Percentiles rank a stretch among this genome's conserved stretches.
Conservation (phyloP, 1,284 basidiomycete genomes). For the Chiua sp. region DNA sequence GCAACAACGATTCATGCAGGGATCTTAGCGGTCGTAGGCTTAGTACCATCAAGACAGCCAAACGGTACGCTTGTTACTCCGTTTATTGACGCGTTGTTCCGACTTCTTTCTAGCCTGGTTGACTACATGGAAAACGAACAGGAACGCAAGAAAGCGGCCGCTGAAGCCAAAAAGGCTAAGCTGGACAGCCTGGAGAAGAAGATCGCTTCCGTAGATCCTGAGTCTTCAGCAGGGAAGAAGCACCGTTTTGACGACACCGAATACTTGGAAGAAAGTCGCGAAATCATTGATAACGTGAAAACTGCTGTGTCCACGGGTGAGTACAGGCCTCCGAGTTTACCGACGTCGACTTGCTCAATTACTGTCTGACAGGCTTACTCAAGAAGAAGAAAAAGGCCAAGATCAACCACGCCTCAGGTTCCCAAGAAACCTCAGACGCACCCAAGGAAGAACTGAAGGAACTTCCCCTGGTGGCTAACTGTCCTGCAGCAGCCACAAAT, state of each 20-base stretch:
- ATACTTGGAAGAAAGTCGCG: constrained; percentile 91
- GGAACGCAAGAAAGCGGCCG: constrained; percentile 78
- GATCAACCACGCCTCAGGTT: constrained; percentile 42
- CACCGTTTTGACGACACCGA: constrained; percentile 92
- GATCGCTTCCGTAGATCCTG: constrained; percentile 62
- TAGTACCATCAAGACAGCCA: constrained; percentile 95
- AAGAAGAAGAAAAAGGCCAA: constrained; percentile 92
- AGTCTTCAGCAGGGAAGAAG: constrained; percentile 74
- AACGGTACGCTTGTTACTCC: constrained; percentile 63
- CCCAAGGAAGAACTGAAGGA: constrained; percentile 17
- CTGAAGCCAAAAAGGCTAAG: constrained; percentile 84
- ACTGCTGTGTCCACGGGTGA: constrained; percentile 86
- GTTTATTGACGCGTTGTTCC: constrained; percentile 1
- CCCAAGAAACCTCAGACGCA: constrained; percentile 22
- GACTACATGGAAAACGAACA: constrained; percentile 90
- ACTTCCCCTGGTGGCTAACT: constrained; percentile 8
- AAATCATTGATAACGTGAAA: constrained; percentile 93
- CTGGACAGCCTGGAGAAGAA: constrained; percentile 85
- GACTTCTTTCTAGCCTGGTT: constrained; percentile 66
- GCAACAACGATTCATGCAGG: constrained; percentile 94
- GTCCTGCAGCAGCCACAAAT: constrained; percentile 5
- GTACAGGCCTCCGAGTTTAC: background rate
- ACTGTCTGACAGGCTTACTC: constrained; percentile 55
- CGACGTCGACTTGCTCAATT: constrained; percentile 10
- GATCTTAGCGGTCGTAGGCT: constrained; percentile 91